A percentile compares a stretch with the other conserved stretches of the same genome.
Conservation (phyloP, 139 green algal species). For the Parachlorella kessleri region DNA sequence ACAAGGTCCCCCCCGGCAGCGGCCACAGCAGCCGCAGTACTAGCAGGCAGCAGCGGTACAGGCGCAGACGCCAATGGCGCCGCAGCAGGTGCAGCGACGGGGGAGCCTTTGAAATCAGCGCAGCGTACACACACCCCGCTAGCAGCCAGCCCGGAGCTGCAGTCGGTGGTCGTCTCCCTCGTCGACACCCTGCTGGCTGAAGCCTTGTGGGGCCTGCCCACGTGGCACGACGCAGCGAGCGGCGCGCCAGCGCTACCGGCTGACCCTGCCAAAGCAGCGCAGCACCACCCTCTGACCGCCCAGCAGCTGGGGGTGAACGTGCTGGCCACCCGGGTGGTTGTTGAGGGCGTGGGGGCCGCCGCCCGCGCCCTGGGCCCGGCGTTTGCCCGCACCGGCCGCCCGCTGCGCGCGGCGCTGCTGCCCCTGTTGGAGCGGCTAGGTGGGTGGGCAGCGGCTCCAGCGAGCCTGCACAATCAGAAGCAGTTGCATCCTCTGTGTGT, state of each 20-base stretch:
- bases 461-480: too few species aligned
- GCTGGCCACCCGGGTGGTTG: conserved; percentile 55
- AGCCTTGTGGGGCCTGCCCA: background rate
- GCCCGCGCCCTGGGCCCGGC: conserved; percentile 45
- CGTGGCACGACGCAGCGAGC: background rate
- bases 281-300: conserved; percentile 1
- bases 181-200: background rate
- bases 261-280: background rate
- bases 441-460: background rate
- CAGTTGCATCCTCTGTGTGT: too few species aligned
- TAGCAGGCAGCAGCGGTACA: too few species aligned
- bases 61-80: too few species aligned
- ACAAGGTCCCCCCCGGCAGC: conserved; percentile 9
- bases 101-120: too few species aligned
- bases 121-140: too few species aligned
- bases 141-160: too few species aligned
- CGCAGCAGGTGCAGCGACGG: too few species aligned
- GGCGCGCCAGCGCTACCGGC: background rate
- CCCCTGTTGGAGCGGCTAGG: conserved; percentile 77
- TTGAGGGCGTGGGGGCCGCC: conserved; percentile 57
- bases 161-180: background rate
- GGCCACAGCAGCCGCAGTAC: conserved; percentile 9
- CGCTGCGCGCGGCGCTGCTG: conserved; percentile 65
- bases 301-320: conserved; percentile 67
- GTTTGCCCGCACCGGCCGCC: conserved; percentile 48